Base-by-base conservation (phyloP, 2,329 filamentous ascomycete species). In the Clarireedia homoeocarpa region DNA sequence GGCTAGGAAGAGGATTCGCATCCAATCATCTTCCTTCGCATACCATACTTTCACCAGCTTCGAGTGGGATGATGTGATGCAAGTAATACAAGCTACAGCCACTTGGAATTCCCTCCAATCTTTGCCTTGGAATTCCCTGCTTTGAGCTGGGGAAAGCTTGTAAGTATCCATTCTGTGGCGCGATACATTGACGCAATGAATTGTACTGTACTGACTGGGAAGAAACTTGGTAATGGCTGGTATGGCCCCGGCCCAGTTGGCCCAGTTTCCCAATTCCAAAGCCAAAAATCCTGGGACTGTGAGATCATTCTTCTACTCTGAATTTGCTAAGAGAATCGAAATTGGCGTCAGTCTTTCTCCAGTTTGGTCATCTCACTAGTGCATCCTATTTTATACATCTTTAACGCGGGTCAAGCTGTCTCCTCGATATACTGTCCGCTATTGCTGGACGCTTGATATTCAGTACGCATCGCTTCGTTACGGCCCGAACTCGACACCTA, bases 271-370 rank as follows among this genome's bases (percentile, higher is more conserved):
- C 30, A 14, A 34, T 1, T 34, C 30, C 30, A 34, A 34, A 34
- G 15, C 14, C 20, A 24, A 4, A n/a, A 15, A 24, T 51, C 36
- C 44, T 27, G 4, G 44, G 36, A 30, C 15, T 36, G 38, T 55
- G 53, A 55, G 53, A 55, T 55, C 53, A 55, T 55, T 45, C 26
- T 15, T 17, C 30, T 7, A 15, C 5, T 23, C 34, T 26, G 17
- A 14, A 51, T 51, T 55, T 27, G 49, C 47, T 55, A 55, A 51
- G 53, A 51, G 20, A 55, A 55, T 23, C 36, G 36, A 51, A 26
- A 24, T 7, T 5, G 20, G 38, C 27, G 34, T 51, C 10, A 20
- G 27, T 0, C 2, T 50, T 51, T 20, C 7, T 51, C 15, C 9
- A 6, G 9, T 50, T 2, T 36, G 9, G 7, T 20, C 40, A 23